Base-by-base conservation (phyloP, 331 rosid genomes). In the Arachis monticola region DNA sequence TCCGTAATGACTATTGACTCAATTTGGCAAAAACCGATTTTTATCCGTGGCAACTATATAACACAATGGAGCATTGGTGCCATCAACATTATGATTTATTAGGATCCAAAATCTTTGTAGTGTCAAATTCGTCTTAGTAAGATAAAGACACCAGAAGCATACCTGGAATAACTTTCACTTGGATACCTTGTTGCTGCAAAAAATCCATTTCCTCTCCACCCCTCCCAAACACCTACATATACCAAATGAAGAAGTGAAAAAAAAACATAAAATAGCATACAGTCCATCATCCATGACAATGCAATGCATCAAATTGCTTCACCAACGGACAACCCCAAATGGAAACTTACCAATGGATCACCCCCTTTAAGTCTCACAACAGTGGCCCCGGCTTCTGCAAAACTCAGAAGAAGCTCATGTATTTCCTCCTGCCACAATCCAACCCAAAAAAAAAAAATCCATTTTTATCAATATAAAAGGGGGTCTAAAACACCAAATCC, bases 141-240 rank as follows among this genome's bases (percentile, higher is more conserved):
- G 11, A 60, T 3, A 56, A 71, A 51, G 13, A 58, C 4, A 66
- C 58, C 69, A 35, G 67, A 10, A 38, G 35, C 53, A 73, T 81
- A 93, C 99, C 97, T 82, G 99, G 99, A 85, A 92, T 85, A 80
- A 95, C 92, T 75, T 87, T 88, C 11, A 95, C 99, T n/a, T 79
- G 93, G 86, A 95, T 90, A 60, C 97, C 97, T 80, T 92, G 90
- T 32, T 86, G 96, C 78, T 80, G 96, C 87, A 95, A 87, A 84
- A 95, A 95, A 81, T 95, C 97, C 97, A 95, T 95, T 86, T 92
- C 99, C 84, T 95, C 97, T 8, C 99, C 99, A 41, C 97, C 99
- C 78, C 97, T 88, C 46, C 99, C 99, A 89, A 95, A 95, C 79
- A 95, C 99, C 99, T 95, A 69, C 74, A 72, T 69, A 55, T 17